Conservation (phyloP, 345 rosid genomes). For the Punica granatum region DNA sequence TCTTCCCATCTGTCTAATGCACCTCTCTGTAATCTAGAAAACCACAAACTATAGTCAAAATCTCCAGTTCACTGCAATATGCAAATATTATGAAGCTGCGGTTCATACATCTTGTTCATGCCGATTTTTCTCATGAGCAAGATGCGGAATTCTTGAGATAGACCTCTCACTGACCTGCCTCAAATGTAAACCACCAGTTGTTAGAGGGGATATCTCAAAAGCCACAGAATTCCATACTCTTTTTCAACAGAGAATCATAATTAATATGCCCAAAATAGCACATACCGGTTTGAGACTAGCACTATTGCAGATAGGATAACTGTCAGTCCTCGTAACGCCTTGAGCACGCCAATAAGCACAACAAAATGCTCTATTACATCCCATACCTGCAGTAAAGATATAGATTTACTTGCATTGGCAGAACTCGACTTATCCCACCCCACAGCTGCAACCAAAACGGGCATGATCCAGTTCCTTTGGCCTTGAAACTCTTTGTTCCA, state of each 20-base stretch:
- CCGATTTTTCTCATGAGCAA: conserved; percentile 67
- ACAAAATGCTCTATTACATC: conserved; percentile 82
- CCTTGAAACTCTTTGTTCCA: neutral
- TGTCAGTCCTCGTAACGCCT: conserved; percentile 33
- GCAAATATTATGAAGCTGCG: neutral
- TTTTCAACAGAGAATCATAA: neutral
- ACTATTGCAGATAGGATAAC: conserved; percentile 36
- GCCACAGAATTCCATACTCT: neutral
- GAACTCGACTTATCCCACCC: neutral
- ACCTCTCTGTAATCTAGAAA: conserved; percentile 66
- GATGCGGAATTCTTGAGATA: conserved; percentile 51
- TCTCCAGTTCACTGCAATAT: neutral
- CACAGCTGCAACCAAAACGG: neutral
- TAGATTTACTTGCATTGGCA: conserved; percentile 1
- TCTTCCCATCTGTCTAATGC: conserved; percentile 53
- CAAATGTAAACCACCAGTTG: conserved; percentile 4
- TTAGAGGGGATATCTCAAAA: neutral
- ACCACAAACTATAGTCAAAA: conserved; percentile 9
- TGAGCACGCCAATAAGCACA: conserved; percentile 77
- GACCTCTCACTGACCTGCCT: conserved; percentile 56
- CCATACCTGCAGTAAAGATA: conserved; percentile 49
- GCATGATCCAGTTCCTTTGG: neutral
- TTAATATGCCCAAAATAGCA: conserved; percentile 2
- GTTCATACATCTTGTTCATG: conserved; percentile 77
- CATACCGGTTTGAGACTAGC: conserved; percentile 65